phyloP scores from a whole-genome alignment of 352 stramenopile genomes.

The Plasmopara halstedii region DNA sequence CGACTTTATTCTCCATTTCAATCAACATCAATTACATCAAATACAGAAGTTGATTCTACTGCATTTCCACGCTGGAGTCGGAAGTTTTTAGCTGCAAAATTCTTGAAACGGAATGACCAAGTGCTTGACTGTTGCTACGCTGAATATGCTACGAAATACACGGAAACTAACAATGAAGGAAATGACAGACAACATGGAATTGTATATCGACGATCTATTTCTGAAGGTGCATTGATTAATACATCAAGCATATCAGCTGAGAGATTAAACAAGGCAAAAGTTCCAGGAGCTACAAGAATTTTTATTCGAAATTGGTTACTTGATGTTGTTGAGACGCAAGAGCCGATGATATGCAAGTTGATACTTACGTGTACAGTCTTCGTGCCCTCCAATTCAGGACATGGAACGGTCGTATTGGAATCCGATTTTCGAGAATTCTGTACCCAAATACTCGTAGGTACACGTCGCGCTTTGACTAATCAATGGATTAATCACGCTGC shows the following conservation, averaged over 20 bases:
- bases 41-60: conserved; percentile 16
- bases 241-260: conserved; percentile 33
- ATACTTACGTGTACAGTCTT: conserved; percentile 56
- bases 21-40: conserved; percentile 32
- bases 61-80: conserved; percentile 59
- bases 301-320: conserved; percentile 68
- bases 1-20: conserved; percentile 22
- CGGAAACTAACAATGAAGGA: conserved; percentile 18
- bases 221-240: conserved; percentile 36
- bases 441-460: conserved; percentile 39
- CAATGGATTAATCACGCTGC: conserved; percentile 46
- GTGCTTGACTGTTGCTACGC: conserved; percentile 54
- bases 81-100: conserved; percentile 51
- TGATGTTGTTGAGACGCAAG: conserved; percentile 52
- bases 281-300: conserved; percentile 26
- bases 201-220: conserved; percentile 70
- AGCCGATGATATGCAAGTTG: conserved; percentile 55
- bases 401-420: conserved; percentile 8
- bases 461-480: conserved; percentile 42
- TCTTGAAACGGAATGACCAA: conserved; percentile 46
- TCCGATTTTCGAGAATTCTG: conserved; percentile 60
- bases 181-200: conserved; percentile 35
- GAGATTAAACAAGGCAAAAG: conserved; percentile 31
- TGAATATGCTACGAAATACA: conserved; percentile 46
- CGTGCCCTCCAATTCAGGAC: conserved; percentile 20